phyloP scores from a whole-genome alignment of 768 basidiomycete genomes.

The Lentinula boryana region DNA sequence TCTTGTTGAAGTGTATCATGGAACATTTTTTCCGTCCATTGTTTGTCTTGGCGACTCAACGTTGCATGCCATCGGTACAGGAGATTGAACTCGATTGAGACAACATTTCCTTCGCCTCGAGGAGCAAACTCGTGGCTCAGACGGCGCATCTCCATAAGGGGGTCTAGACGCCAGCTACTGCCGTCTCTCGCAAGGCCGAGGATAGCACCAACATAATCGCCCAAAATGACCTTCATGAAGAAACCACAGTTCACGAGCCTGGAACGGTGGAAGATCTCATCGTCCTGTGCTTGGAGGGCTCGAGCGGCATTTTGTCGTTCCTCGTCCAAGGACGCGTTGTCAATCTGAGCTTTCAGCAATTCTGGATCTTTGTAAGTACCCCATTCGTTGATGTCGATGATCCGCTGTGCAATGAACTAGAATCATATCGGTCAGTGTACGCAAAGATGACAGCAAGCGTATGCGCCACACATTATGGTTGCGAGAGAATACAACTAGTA shows the following conservation, averaged over 20 bases:
- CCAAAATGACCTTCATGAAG: slow-evolving; percentile 26
- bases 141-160: slow-evolving; percentile 50
- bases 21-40: slow-evolving; percentile 47
- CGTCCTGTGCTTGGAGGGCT: slow-evolving; percentile 46
- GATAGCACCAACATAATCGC: slow-evolving; percentile 75
- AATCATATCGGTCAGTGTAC: neutral
- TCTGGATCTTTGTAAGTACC: slow-evolving; percentile 30
- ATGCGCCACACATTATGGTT: slow-evolving; percentile 48
- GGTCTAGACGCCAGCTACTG: slow-evolving; percentile 60
- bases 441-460: neutral
- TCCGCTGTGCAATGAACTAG: slow-evolving; percentile 47
- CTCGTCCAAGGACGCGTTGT: neutral
- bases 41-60: slow-evolving; percentile 38
- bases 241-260: slow-evolving; percentile 61
- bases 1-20: slow-evolving; percentile 13
- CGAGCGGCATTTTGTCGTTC: neutral
- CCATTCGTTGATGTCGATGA: slow-evolving; percentile 52
- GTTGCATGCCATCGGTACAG: slow-evolving; percentile 54
- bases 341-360: slow-evolving; percentile 5
- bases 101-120: slow-evolving; percentile 69
- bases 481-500: slow-evolving; percentile 50
- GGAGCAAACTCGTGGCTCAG: slow-evolving; percentile 45
- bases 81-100: slow-evolving; percentile 72
- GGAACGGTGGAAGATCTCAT: slow-evolving; percentile 71
- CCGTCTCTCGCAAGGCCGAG: slow-evolving; percentile 65